These are phyloP conservation scores for Phytophthora rubi DNA, from an alignment of 352 stramenopile species.

Conservation along the genomic window DNA sequence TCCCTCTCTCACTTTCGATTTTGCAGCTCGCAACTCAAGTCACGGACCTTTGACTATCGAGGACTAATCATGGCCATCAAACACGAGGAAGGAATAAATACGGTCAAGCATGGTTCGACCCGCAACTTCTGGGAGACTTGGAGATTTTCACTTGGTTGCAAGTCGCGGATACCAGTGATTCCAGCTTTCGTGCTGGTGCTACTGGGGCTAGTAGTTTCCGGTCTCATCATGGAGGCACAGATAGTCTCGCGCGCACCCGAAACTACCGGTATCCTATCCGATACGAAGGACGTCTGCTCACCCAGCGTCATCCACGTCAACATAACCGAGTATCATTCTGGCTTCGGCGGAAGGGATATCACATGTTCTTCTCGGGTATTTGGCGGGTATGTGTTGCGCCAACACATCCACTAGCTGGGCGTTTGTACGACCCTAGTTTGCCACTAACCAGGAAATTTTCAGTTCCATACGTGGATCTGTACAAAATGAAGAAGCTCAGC, in stretches of 20 bases:
- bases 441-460: conserved; percentile 21
- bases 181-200: conserved; percentile 16
- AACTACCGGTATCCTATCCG: neutral
- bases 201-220: conserved; percentile 14
- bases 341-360: conserved; percentile 53
- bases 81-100: conserved; percentile 6
- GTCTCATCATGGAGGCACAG: conserved; percentile 8
- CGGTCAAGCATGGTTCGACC: neutral
- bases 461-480: conserved; percentile 51
- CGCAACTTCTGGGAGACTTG: neutral
- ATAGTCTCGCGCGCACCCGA: conserved; percentile 13
- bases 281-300: conserved; percentile 2
- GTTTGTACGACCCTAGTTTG: conserved; percentile 41
- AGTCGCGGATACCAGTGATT: neutral
- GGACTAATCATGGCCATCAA: neutral
- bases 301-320: conserved; percentile 10
- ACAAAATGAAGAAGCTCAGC: conserved; percentile 25
- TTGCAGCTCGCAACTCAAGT: neutral
- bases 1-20: neutral
- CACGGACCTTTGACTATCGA: neutral
- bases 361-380: conserved; percentile 51
- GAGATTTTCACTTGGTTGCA: neutral
- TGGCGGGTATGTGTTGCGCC: conserved; percentile 51
- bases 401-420: conserved; percentile 42
- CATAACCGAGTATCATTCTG: conserved; percentile 14